Percentiles rank a stretch among this genome's conserved stretches.
These are phyloP conservation scores for Penstemon davidsonii DNA, from an alignment of 257 asterid species.

Conservation along the genomic window DNA sequence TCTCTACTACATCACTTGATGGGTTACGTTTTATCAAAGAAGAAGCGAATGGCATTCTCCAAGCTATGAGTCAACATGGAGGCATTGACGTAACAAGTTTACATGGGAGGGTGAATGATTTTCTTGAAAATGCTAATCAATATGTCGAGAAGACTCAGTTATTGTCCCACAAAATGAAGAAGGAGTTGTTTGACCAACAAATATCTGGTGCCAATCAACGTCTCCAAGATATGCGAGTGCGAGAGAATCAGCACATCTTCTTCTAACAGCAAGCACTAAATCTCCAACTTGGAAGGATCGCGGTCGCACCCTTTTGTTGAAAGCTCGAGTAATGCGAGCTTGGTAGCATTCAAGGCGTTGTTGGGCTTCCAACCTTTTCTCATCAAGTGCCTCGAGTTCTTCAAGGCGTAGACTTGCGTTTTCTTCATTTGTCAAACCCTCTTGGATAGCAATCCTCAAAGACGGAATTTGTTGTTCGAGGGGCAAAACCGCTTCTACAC, in stretches of 20 bases:
- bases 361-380: not conserved
- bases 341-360: not conserved
- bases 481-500: not conserved
- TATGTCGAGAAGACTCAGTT: too few relatives aligned
- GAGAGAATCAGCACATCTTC: not conserved
- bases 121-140: too few relatives aligned
- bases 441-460: not conserved
- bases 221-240: too few relatives aligned
- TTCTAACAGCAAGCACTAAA: not conserved
- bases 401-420: not conserved
- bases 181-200: too few relatives aligned
- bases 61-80: too few relatives aligned
- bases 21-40: too few relatives aligned
- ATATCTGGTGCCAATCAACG: too few relatives aligned
- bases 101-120: too few relatives aligned
- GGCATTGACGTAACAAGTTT: too few relatives aligned
- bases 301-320: not conserved
- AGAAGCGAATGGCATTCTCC: too few relatives aligned
- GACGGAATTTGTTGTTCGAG: not conserved
- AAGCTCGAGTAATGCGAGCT: not conserved
- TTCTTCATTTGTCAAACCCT: not conserved
- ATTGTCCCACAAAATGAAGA: too few relatives aligned
- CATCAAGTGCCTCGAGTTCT: constrained; percentile 6
- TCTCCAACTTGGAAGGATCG: not conserved
- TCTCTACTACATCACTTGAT: too few relatives aligned